Percentiles rank a stretch among this genome's conserved stretches.
Evolutionary conservation across 2,329 filamentous ascomycete species (phyloP).

Genomic region (Aspergillus sp.): DNA sequence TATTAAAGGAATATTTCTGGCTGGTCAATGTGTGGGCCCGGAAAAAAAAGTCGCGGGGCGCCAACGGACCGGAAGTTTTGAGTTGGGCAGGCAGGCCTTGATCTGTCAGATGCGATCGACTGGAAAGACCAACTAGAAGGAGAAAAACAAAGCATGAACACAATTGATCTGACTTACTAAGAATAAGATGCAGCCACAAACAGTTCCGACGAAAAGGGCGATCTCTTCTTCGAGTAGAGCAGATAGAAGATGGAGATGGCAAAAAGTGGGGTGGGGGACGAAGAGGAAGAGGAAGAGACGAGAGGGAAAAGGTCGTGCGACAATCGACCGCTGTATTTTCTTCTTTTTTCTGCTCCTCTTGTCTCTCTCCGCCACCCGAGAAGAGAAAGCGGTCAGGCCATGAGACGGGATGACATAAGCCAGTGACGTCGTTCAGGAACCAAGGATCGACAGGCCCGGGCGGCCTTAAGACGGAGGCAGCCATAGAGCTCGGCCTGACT

Average conservation of each 20-base stretch:
- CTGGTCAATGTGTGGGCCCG: conserved; percentile 9
- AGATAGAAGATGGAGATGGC: background rate
- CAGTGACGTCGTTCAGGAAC: conserved; percentile 1
- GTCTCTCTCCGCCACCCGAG: too few species aligned
- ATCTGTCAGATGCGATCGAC: background rate
- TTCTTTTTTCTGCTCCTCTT: too few species aligned
- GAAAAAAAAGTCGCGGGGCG: conserved; percentile 9
- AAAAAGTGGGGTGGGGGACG: background rate
- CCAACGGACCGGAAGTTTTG: background rate
- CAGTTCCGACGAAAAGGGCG: background rate
- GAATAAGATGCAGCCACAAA: background rate
- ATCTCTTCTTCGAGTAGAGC: background rate
- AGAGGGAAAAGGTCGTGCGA: background rate
- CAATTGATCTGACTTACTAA: background rate
- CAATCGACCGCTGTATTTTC: background rate
- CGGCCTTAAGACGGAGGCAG: background rate
- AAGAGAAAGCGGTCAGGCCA: background rate
- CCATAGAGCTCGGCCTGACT: background rate
- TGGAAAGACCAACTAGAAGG: background rate
- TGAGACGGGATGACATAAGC: background rate
- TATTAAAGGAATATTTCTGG: conserved; percentile 2
- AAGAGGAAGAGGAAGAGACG: background rate
- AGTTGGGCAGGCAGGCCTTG: conserved; percentile 1
- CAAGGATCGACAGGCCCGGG: background rate
- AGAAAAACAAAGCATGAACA: background rate